These are phyloP conservation scores for Verbascum thapsus DNA, from an alignment of 257 asterid genomes.

Conservation along the genomic window DNA sequence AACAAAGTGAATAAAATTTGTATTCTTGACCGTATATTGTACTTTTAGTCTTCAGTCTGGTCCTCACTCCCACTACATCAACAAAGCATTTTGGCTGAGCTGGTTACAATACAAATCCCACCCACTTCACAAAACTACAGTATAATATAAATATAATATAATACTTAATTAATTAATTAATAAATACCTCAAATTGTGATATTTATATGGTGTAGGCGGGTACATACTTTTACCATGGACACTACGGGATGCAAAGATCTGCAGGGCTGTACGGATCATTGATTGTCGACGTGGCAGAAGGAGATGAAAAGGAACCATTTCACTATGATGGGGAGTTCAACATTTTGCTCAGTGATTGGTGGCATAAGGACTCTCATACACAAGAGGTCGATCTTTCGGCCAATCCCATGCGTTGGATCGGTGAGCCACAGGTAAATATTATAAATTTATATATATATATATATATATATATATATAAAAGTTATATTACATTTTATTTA, in stretches of 20 bases:
- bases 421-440: slow-evolving; percentile 72
- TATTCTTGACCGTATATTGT: background rate
- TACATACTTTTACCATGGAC: slow-evolving; percentile 91
- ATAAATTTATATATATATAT: background rate
- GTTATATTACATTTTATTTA: too few species aligned
- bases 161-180: too few species aligned
- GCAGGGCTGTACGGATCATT: slow-evolving; percentile 79
- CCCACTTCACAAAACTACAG: background rate
- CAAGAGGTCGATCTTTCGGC: slow-evolving; percentile 76
- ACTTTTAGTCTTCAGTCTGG: slow-evolving; percentile 6
- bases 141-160: too few species aligned
- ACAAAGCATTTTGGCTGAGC: slow-evolving; percentile 4
- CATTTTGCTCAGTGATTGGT: slow-evolving; percentile 77
- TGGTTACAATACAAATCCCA: background rate
- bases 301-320: slow-evolving; percentile 56
- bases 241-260: slow-evolving; percentile 93
- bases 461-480: too few species aligned
- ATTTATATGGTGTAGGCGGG: slow-evolving; percentile 64
- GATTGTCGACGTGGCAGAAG: slow-evolving; percentile 70
- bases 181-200: too few species aligned
- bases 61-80: slow-evolving; percentile 17
- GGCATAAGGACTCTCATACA: slow-evolving; percentile 65
- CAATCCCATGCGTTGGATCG: slow-evolving; percentile 84
- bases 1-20: background rate
- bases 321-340: slow-evolving; percentile 68